Base-by-base conservation (phyloP, 1,284 basidiomycete genomes). In the Gomphus bonarii region DNA sequence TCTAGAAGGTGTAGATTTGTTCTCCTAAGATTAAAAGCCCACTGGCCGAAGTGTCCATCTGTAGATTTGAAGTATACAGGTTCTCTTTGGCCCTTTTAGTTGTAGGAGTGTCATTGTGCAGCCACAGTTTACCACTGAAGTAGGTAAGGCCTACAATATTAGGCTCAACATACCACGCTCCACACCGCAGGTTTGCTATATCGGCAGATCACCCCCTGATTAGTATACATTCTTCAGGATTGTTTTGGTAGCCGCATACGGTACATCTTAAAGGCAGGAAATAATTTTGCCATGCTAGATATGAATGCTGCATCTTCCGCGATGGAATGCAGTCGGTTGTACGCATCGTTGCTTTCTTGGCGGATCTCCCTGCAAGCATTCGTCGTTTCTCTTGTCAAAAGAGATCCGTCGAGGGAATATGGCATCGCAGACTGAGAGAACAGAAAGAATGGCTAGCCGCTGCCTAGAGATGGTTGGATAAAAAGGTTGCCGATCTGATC, bases 51-150 rank as follows among this genome's bases (percentile, higher is more conserved):
- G 65, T 98, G 95, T 0, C 95, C 95, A 65, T 99, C 95, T 0
- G 95, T 97, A 0, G 93, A 95, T 70, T 99, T 99, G 79, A 97
- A 98, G 74, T 99, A 98, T 12, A 87, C 89, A 0, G 78, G 72
- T 46, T 72, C 65, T 35, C 68, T 56, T 16, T 66, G 69, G 10
- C 73, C 65, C 76, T 77, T 58, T 12, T 12, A 51, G 36, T 14
- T 4, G 25, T 25, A 25, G 25, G 25, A 54, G 20, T 36, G 49
- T 35, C 54, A 56, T 59, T 18, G 49, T 63, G 50, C 48, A 53
- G 35, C 33, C 14, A 55, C 38, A n/a, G 55, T 44, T 3, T 40
- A 20, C 1, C 18, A 14, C 12, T 5, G 46, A 14, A 22, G 8
- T 31, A 14, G 20, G 18, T 22, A 57, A 25, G 4, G 25, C 77